A percentile compares a stretch with the other conserved stretches of the same genome.
phyloP scores from a whole-genome alignment of 208 protist species.

The Trypanosoma platydactyli region DNA sequence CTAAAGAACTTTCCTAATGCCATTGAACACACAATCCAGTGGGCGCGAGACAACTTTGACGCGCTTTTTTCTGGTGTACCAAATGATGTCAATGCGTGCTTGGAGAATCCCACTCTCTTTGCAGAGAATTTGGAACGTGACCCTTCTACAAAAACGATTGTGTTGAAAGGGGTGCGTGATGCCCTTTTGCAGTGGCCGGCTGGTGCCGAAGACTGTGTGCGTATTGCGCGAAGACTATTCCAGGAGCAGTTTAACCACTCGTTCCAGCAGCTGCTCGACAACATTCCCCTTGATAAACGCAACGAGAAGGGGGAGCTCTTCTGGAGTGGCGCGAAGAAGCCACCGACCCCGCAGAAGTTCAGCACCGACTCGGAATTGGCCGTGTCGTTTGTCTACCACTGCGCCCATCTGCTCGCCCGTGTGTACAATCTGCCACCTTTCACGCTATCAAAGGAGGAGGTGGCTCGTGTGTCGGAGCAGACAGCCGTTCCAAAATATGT shows the following conservation, averaged over 20 bases:
- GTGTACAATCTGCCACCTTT: constrained; percentile 61
- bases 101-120: constrained; percentile 71
- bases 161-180: constrained; percentile 70
- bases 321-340: constrained; percentile 92
- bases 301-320: constrained; percentile 91
- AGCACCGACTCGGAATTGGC: constrained; percentile 41
- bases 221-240: constrained; percentile 93
- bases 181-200: constrained; percentile 76
- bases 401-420: constrained; percentile 62
- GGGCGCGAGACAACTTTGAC: constrained; percentile 92
- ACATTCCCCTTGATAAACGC: constrained; percentile 97
- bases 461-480: constrained; percentile 40
- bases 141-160: constrained; percentile 55
- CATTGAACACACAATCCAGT: constrained; percentile 99
- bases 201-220: constrained; percentile 94
- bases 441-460: constrained; percentile 40
- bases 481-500: constrained; percentile 61
- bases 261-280: constrained; percentile 97
- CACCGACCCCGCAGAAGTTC: constrained; percentile 82
- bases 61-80: constrained; percentile 77
- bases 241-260: constrained; percentile 95
- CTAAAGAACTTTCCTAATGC: constrained; percentile 99
- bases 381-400: constrained; percentile 83
- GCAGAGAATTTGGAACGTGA: constrained; percentile 61
- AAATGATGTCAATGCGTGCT: constrained; percentile 86